Base-by-base conservation (phyloP, 1,139 yeast genomes). In the Debaryomyces robertsiae region DNA sequence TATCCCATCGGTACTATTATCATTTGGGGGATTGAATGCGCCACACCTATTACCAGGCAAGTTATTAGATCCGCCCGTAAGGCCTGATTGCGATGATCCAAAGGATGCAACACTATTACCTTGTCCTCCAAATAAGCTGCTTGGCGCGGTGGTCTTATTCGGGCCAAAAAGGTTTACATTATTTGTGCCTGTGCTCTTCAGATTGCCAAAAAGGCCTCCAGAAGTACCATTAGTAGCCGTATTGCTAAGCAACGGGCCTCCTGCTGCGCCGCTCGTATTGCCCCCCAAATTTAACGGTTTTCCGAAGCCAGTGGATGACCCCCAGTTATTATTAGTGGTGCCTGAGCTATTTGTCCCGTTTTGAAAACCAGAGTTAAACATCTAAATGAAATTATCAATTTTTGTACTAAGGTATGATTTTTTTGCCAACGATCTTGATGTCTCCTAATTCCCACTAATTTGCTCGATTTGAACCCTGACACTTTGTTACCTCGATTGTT, bases 291-390 rank as follows among this genome's bases (percentile, higher is more conserved):
- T 55, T 10, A 55, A 47, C 18, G 61, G 36, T 36, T 55, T 44
- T 6, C 54, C 63, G 45, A 61, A 60, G 4, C 64, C 64, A 7
- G 56, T 47, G 3, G 65, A 52, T 14, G 60, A 47, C 27, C 53
- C 55, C 65, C 64, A 58, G 38, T 48, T 56, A 44, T 50, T 55
- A 46, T 46, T 43, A 11, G 32, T 31, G 30, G 45, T 30, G 31
- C 36, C 36, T 6, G 40, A 38, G 9, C 36, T 36, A 31, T 25
- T 33, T 13, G 36, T 16, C 25, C 36, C 36, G 27, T 27, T 17
- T 25, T 33, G 36, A 15, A 33, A 11, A 33, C 30, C 25, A 33
- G 36, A 33, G 30, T 30, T 30, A 33, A 33, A 33, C 36, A 33
- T 33, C 24, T 14, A 25, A 33, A 10, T 23, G 23, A 11, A 33